Conservation (phyloP, 495 filamentous ascomycete species). For the Eremomyces bilateralis region DNA sequence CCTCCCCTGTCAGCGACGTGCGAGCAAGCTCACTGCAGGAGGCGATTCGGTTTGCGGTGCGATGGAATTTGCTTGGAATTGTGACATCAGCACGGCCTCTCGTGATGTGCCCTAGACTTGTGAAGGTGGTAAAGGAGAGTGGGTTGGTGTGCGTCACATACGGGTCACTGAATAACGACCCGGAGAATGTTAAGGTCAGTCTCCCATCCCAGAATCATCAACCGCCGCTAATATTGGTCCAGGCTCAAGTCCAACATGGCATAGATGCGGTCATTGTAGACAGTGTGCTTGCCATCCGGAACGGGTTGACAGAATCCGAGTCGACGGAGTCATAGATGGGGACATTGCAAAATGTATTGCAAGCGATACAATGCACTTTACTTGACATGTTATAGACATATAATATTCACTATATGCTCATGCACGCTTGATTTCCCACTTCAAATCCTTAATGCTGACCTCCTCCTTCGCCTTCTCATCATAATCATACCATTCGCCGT, state of each 20-base stretch:
- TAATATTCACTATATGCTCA: conserved; percentile 12
- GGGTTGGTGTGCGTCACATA: conserved; percentile 95
- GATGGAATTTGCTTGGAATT: conserved; percentile 88
- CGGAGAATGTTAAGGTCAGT: conserved; percentile 60
- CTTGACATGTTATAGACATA: no score
- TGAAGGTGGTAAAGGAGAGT: conserved; percentile 86
- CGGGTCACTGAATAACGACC: conserved; percentile 69
- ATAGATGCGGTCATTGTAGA: conserved; percentile 97
- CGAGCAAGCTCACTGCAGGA: conserved; percentile 86
- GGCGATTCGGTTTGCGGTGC: conserved; percentile 75
- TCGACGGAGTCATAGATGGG: no score
- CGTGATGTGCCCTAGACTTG: conserved; percentile 69
- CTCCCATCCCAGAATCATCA: neutral
- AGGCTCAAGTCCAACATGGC: conserved; percentile 66
- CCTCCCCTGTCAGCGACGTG: conserved; percentile 57
- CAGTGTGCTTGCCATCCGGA: conserved; percentile 62
- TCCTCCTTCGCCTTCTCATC: conserved; percentile 55
- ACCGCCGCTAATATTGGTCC: neutral
- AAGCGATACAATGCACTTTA: no score
- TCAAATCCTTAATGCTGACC: conserved; percentile 79
- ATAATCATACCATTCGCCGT: conserved; percentile 83
- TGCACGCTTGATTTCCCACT: conserved; percentile 60
- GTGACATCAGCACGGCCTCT: conserved; percentile 69
- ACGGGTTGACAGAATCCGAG: conserved; percentile 33
- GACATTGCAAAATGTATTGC: no score